phyloP scores from a whole-genome alignment of 169 alveolate species.

The Ichthyophthirius multifiliis region DNA sequence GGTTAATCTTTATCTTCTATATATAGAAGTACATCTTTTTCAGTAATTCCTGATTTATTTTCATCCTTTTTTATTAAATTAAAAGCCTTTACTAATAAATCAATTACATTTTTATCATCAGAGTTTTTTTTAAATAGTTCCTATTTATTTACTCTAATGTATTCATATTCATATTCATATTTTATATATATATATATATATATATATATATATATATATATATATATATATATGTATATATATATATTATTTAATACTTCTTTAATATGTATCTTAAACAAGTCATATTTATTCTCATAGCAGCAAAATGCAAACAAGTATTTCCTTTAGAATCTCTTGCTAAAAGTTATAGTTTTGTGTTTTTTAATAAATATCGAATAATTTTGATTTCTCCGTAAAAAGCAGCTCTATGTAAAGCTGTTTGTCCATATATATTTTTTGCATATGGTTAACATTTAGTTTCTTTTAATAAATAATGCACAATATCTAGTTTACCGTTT shows the following conservation, averaged over 20 bases:
- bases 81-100: not conserved
- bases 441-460: constrained; percentile 1
- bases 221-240: not conserved
- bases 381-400: constrained; percentile 27
- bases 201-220: not conserved
- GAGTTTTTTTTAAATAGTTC: not conserved
- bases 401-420: constrained; percentile 44
- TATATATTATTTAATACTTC: not conserved
- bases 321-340: constrained; percentile 11
- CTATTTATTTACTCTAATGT: not conserved
- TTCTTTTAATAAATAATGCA: constrained; percentile 3
- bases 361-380: not conserved
- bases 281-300: constrained; percentile 18
- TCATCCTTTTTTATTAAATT: not conserved
- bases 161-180: not conserved
- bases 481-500: constrained; percentile 36
- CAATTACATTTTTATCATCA: not conserved
- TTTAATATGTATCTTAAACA: constrained; percentile 17
- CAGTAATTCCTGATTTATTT: not conserved
- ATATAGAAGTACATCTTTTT: not conserved
- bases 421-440: constrained; percentile 40
- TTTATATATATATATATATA: no score
- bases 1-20: not conserved
- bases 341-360: not conserved
- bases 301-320: constrained; percentile 13